Evolutionary conservation across 371 early-diverging fungal genomes (phyloP).

Genomic region (Apophysomyces sp.): DNA sequence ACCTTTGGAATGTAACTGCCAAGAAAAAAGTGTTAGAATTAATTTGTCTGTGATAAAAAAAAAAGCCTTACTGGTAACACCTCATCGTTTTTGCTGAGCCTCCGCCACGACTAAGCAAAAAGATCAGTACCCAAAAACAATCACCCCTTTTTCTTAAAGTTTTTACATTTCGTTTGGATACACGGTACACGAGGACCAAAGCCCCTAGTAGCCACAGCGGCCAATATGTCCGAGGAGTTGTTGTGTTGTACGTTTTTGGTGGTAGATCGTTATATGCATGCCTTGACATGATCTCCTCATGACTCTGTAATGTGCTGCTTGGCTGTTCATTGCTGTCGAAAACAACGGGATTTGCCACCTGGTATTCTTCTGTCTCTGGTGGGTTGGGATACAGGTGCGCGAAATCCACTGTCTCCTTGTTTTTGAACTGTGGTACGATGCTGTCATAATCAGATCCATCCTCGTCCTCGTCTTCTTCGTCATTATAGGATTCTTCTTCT

Average conservation of each 20-base stretch:
- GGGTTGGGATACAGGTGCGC: neutral
- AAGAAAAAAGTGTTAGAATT: neutral
- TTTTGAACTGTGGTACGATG: slow-evolving; percentile 3
- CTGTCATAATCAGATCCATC: slow-evolving; percentile 2
- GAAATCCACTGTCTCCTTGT: slow-evolving; percentile 8
- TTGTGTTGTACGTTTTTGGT: neutral
- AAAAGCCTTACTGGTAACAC: neutral
- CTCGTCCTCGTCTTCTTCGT: neutral
- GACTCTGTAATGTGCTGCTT: neutral
- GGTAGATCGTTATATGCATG: too few relatives aligned
- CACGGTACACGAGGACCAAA: neutral
- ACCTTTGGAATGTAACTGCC: neutral
- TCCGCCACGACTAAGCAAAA: neutral
- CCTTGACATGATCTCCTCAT: neutral
- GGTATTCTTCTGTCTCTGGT: neutral
- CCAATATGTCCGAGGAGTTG: neutral
- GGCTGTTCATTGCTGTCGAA: neutral
- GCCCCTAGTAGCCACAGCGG: neutral
- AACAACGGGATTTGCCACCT: neutral
- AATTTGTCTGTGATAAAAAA: neutral
- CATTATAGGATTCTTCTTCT: neutral
- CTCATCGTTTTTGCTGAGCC: neutral
- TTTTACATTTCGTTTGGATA: neutral
- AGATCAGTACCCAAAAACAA: neutral
- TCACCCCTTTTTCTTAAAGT: neutral